These are phyloP conservation scores for Didymella keratinophila DNA, from an alignment of 2,329 filamentous ascomycete genomes.

Conservation along the genomic window DNA sequence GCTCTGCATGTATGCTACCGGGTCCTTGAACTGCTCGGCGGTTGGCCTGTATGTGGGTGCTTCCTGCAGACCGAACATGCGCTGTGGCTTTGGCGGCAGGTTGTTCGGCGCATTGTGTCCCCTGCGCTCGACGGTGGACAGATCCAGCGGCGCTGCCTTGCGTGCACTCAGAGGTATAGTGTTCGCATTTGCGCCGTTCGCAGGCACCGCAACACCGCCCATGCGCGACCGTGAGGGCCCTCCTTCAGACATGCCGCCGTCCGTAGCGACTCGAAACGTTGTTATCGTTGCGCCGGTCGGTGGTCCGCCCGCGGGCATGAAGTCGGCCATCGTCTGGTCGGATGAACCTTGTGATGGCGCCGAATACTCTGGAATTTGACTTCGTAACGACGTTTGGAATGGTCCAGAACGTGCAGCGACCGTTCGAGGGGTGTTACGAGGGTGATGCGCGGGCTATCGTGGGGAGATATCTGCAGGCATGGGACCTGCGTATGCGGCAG, in stretches of 20 bases:
- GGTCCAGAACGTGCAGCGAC: conserved; percentile 7
- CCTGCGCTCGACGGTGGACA: conserved; percentile 89
- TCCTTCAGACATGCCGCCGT: conserved; percentile 35
- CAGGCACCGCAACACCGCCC: conserved; percentile 33
- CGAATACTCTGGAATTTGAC: background rate
- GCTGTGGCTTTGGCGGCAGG: conserved; percentile 77
- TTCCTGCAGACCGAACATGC: conserved; percentile 85
- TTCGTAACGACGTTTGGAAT: conserved; percentile 21
- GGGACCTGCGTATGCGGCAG: conserved; percentile 36
- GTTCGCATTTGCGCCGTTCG: conserved; percentile 46
- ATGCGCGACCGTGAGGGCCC: conserved; percentile 41
- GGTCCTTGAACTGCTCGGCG: conserved; percentile 93
- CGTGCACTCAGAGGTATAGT: conserved; percentile 69
- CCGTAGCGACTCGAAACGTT: conserved; percentile 49
- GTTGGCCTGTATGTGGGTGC: conserved; percentile 91
- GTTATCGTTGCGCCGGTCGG: conserved; percentile 47
- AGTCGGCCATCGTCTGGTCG: conserved; percentile 47
- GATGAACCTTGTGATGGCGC: conserved; percentile 36
- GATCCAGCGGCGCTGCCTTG: conserved; percentile 74
- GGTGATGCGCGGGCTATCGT: conserved; percentile 40
- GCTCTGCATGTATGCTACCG: conserved; percentile 90
- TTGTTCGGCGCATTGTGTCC: conserved; percentile 79
- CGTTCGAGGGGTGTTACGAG: conserved; percentile 16
- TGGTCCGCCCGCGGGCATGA: conserved; percentile 43
- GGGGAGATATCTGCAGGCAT: conserved; percentile 44